Base-by-base conservation (phyloP, 768 basidiomycete genomes). In the Tylopilus sp. region DNA sequence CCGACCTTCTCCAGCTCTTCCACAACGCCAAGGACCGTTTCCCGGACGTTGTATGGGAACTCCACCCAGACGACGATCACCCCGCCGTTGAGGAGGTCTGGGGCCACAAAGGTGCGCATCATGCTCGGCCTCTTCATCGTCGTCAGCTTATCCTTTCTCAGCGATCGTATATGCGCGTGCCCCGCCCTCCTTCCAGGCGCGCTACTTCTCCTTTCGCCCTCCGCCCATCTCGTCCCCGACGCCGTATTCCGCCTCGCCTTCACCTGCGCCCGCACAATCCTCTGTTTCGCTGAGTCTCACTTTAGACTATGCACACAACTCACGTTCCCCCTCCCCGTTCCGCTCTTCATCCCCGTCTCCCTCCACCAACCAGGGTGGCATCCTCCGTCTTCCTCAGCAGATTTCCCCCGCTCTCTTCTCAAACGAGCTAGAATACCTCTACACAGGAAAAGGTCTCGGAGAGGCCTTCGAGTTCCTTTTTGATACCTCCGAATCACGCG, bases 21-120 rank as follows among this genome's bases (percentile, higher is more conserved):
- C 77, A 79, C 57, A 76, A 84, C 47, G 87, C 93, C n/a, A 88
- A 88, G 69, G 90, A 95, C 55, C 79, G 91, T 50, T 98, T 94
- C 63, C 88, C 90, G n/a, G 95, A 98, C 72, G 93, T 98, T 45
- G 83, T 91, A n/a, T 98, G 95, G 95, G 83, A 85, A 66, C 75
- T 86, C 18, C 81, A 80, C 28, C 78, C 79, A 45, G 76, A 77
- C 53, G 73, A 69, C 48, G 62, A 70, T 44, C 78, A 78, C 50
- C 82, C 87, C 57, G 60, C 70, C 25, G 58, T 63, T 3, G 83
- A 80, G 15, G 75, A 78, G 44, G 83, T 97, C 23, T 97, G 89
- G 86, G 95, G 91, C 4, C 95, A 98, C 69, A 95, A 98, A 81
- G 94, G 94, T 95, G 30, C 15, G 80, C 67, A 26, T 40, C 3